Evolutionary conservation across 129 eudicot genomes (phyloP).

Genomic region (Cynara cardunculus): DNA sequence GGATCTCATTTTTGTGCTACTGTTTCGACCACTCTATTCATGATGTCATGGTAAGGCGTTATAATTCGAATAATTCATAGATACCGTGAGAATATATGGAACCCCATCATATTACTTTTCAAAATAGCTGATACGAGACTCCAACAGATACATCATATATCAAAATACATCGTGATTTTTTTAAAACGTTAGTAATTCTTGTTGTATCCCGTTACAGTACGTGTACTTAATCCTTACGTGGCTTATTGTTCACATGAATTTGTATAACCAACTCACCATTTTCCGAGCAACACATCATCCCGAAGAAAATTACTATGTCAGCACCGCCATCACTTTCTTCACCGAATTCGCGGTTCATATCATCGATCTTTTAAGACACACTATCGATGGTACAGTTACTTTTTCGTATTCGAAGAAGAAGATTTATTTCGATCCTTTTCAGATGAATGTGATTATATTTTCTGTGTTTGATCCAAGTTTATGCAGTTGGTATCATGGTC

Average conservation of each 20-base stretch:
- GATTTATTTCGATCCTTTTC: background rate
- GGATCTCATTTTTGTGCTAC: background rate
- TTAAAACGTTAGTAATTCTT: background rate
- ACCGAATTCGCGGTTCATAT: background rate
- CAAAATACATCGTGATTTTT: background rate
- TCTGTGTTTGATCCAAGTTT: background rate
- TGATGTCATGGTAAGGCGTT: background rate
- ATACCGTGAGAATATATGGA: background rate
- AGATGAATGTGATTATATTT: background rate
- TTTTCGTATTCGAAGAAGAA: background rate
- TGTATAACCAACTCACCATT: background rate
- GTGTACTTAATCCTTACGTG: background rate
- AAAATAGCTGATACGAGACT: background rate
- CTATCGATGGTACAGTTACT: background rate
- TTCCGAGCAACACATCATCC: background rate
- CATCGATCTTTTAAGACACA: background rate
- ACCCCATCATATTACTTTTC: background rate
- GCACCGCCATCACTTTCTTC: background rate
- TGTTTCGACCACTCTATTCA: background rate
- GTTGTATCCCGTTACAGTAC: background rate
- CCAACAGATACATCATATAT: background rate
- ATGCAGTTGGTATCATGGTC: background rate
- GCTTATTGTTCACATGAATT: background rate
- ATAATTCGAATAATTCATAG: background rate
- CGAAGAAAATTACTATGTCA: background rate